Evolutionary conservation across 2,329 filamentous ascomycete genomes (phyloP).

Genomic region (Cladophialophora yegresii): DNA sequence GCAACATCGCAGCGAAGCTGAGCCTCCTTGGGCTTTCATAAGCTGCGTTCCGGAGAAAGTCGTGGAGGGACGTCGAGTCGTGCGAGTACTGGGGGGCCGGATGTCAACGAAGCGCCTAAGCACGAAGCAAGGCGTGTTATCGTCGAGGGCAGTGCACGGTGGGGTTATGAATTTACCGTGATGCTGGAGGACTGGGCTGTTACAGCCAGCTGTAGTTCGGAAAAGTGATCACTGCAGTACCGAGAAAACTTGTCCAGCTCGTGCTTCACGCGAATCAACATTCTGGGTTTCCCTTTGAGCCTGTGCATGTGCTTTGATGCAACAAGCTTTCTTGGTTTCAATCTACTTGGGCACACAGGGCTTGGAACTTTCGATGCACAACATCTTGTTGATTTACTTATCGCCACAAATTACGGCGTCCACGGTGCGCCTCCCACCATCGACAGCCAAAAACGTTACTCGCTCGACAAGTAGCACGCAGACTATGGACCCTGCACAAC

Average conservation of each 20-base stretch:
- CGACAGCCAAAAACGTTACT: background rate
- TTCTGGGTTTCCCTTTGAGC: background rate
- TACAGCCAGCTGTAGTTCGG: background rate
- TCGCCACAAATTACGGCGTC: background rate
- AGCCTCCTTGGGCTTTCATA: conserved; percentile 22
- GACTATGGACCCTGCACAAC: background rate
- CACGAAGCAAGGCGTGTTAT: conserved; percentile 15
- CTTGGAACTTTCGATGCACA: background rate
- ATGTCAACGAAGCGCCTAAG: background rate
- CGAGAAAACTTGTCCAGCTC: no score
- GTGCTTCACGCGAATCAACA: background rate
- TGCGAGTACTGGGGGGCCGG: background rate
- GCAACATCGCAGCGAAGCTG: conserved; percentile 22
- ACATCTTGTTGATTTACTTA: background rate
- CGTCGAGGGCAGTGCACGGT: conserved; percentile 13
- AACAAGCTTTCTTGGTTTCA: background rate
- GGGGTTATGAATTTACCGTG: conserved; percentile 18
- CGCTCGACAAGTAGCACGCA: background rate
- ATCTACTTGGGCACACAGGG: background rate
- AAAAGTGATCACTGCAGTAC: background rate
- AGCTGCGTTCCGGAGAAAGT: conserved; percentile 25
- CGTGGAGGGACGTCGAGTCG: background rate
- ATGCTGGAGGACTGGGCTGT: conserved; percentile 11
- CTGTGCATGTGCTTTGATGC: no score
- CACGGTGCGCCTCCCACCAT: background rate